Base-by-base conservation (phyloP, 2,329 filamentous ascomycete genomes). In the Didymella glomerata region DNA sequence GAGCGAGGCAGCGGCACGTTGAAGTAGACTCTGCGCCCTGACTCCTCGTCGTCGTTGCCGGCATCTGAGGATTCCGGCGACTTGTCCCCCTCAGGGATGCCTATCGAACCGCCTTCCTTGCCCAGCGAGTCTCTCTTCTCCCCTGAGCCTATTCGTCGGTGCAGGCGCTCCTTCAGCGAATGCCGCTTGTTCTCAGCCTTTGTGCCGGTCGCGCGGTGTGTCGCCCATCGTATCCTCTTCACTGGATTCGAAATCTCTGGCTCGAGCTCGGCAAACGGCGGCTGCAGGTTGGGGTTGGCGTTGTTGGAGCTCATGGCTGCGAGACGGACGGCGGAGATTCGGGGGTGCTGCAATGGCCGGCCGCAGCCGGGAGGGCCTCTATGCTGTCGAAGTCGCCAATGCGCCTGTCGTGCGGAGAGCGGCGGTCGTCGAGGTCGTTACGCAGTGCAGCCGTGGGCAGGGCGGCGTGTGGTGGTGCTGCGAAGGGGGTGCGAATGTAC, bases 171-270 rank as follows among this genome's bases (percentile, higher is more conserved):
- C 70, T 95, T 86, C 64, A 98, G 88, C 45, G 91, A 95, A 57
- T 89, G 81, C 63, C 95, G 88, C 83, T 97, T 98, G 75, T 86
- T 84, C 68, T 85, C 83, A 65, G 90, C 92, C 75, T 88, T 91
- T 73, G 88, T 86, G 70, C 91, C 87, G 14, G 88, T 88, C 77
- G 91, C 86, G 76, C 92, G 91, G 72, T 93, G 91, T n/a, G 95
- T 98, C 18, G 95, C 94, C 95, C 95, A 98, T 87, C 95, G 86
- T 77, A 95, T 88, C 74, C 93, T 86, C 75, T 94, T 92, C 22
- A 88, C 90, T 9, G 86, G 84, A 63, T 84, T 85, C 42, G 85
- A 85, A 60, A 84, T 79, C 68, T 86, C 82, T 67, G 79, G 84
- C 66, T 79, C 76, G 57, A 79, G 66, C 54, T 72, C 64, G 48